A percentile compares a stretch with the other conserved stretches of the same genome.
phyloP scores from a whole-genome alignment of 768 basidiomycete genomes.

The Collybia mongolica region DNA sequence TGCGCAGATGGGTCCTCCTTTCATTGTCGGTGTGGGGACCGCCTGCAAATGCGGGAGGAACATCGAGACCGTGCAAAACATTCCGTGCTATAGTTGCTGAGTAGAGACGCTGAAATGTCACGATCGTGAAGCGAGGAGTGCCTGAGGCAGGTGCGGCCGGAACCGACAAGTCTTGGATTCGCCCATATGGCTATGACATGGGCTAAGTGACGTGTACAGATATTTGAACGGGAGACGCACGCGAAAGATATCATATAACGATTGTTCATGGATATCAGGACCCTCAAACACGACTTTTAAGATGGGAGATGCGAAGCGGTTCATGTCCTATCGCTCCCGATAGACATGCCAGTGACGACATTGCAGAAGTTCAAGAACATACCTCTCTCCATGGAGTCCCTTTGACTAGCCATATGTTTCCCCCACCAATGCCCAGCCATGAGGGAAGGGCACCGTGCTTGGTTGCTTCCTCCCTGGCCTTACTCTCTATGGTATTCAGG shows the following conservation, averaged over 20 bases:
- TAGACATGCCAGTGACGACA: background rate
- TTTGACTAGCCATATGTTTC: slow-evolving; percentile 69
- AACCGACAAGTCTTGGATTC: slow-evolving; percentile 62
- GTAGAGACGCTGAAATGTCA: slow-evolving; percentile 61
- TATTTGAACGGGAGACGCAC: slow-evolving; percentile 39
- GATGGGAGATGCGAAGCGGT: slow-evolving; percentile 71
- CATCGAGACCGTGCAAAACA: slow-evolving; percentile 61
- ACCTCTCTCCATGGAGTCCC: slow-evolving; percentile 85
- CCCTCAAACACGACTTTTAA: slow-evolving; percentile 87
- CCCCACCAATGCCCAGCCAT: slow-evolving; percentile 54
- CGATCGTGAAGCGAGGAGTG: slow-evolving; percentile 58
- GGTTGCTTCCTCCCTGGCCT: slow-evolving; percentile 40
- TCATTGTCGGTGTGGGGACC: slow-evolving; percentile 14
- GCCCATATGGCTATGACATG: slow-evolving; percentile 70
- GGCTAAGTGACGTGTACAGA: background rate
- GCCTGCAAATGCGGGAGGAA: slow-evolving; percentile 22
- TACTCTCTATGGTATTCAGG: slow-evolving; percentile 46
- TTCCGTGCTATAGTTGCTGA: slow-evolving; percentile 85
- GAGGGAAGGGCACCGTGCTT: slow-evolving; percentile 59
- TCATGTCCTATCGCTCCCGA: slow-evolving; percentile 66
- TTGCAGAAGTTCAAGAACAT: slow-evolving; percentile 9
- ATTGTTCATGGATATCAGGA: slow-evolving; percentile 80
- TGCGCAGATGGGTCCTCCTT: slow-evolving; percentile 48
- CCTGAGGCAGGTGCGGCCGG: slow-evolving; percentile 67
- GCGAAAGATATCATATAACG: slow-evolving; percentile 73